A percentile compares a stretch with the other conserved stretches of the same genome.
Evolutionary conservation across 2,329 filamentous ascomycete species (phyloP).

Genomic region (Knufia petricola): DNA sequence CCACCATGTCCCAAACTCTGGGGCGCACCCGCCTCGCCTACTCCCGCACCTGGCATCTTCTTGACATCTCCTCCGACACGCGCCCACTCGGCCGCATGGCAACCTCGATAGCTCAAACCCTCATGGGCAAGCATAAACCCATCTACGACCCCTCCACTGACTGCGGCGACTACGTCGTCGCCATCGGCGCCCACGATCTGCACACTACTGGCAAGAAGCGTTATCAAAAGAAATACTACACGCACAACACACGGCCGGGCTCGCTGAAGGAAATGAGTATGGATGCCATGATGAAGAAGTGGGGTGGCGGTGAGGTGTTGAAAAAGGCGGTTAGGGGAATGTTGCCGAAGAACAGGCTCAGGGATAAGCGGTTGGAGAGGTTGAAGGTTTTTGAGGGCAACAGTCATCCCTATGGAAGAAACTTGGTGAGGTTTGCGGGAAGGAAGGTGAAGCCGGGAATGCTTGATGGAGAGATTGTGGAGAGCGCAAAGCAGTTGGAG

Average conservation of each 20-base stretch:
- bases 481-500: slow-evolving; percentile 14
- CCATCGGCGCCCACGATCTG: slow-evolving; percentile 76
- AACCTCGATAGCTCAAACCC: slow-evolving; percentile 33
- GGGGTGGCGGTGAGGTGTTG: slow-evolving; percentile 84
- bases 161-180: slow-evolving; percentile 98
- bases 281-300: slow-evolving; percentile 89
- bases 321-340: slow-evolving; percentile 90
- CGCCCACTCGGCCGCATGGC: slow-evolving; percentile 35
- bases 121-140: slow-evolving; percentile 97
- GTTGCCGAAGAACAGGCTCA: slow-evolving; percentile 90
- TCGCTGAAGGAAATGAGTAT: slow-evolving; percentile 81
- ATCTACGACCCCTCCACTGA: slow-evolving; percentile 96
- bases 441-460: slow-evolving; percentile 27
- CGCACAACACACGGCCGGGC: slow-evolving; percentile 83
- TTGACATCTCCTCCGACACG: slow-evolving; percentile 57
- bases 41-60: slow-evolving; percentile 88
- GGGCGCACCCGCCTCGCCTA: slow-evolving; percentile 86
- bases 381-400: slow-evolving; percentile 95
- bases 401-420: slow-evolving; percentile 82
- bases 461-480: slow-evolving; percentile 11
- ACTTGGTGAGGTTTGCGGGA: slow-evolving; percentile 65
- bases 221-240: slow-evolving; percentile 90
- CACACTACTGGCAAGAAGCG: slow-evolving; percentile 87
- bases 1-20: slow-evolving; percentile 6
- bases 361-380: slow-evolving; percentile 76